Percentiles rank a stretch among this genome's conserved stretches.
Evolutionary conservation across 164 flowering plant species (phyloP).

Genomic region (Annona cherimola): DNA sequence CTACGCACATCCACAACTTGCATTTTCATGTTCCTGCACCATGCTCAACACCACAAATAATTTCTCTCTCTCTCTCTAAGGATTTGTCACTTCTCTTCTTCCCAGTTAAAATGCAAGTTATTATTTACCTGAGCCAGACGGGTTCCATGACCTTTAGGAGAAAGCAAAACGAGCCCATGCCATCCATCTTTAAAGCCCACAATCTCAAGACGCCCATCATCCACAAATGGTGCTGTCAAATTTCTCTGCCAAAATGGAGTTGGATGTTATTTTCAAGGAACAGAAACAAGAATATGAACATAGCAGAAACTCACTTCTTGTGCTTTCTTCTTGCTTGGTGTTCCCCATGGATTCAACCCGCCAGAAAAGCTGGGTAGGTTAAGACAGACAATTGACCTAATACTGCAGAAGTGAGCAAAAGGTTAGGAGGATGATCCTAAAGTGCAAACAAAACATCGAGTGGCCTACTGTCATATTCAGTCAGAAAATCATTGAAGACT

Average conservation of each 20-base stretch:
- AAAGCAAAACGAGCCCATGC: conserved; percentile 82
- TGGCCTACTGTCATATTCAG: neutral
- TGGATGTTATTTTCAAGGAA: neutral
- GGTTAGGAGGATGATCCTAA: neutral
- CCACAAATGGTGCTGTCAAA: conserved; percentile 76
- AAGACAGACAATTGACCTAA: conserved; percentile 82
- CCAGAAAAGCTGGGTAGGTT: conserved; percentile 95
- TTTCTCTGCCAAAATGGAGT: conserved; percentile 44
- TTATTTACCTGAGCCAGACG: conserved; percentile 83
- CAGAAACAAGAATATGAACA: neutral
- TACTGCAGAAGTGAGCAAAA: conserved; percentile 38
- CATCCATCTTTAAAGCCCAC: conserved; percentile 91
- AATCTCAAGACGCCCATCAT: conserved; percentile 80
- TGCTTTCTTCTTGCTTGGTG: conserved; percentile 46
- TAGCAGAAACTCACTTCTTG: conserved; percentile 41
- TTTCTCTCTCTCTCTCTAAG: too few relatives aligned
- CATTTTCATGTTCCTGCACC: neutral
- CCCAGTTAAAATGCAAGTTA: neutral
- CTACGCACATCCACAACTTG: neutral
- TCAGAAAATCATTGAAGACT: too few relatives aligned
- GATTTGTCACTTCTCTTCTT: too few relatives aligned
- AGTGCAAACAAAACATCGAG: neutral
- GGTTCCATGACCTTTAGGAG: conserved; percentile 90
- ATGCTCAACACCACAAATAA: neutral
- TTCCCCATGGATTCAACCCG: conserved; percentile 94